These are phyloP conservation scores for Fusarium virguliforme DNA, from an alignment of 2,329 filamentous ascomycete species.

Conservation along the genomic window DNA sequence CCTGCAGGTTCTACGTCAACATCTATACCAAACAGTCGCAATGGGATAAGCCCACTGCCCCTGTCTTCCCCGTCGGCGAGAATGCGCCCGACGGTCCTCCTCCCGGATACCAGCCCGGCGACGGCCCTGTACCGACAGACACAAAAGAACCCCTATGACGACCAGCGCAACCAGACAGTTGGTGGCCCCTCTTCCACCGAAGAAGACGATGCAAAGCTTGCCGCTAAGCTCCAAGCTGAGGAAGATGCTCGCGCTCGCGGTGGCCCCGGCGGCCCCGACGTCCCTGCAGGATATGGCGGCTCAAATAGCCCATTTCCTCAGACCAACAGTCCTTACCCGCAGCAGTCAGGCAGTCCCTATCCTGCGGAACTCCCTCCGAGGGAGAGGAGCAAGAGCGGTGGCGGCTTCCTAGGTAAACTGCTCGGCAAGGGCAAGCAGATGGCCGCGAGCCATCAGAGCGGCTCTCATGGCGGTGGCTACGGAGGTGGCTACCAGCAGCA, in stretches of 20 bases:
- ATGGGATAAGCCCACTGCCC: constrained; percentile 87
- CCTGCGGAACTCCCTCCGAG: constrained; percentile 63
- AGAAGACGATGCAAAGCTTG: constrained; percentile 81
- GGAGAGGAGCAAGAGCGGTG: constrained; percentile 57
- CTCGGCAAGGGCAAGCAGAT: constrained; percentile 63
- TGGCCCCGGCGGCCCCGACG: constrained; percentile 50
- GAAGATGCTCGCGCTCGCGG: constrained; percentile 76
- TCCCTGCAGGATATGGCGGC: constrained; percentile 55
- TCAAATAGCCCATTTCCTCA: constrained; percentile 53
- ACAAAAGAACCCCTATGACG: constrained; percentile 80
- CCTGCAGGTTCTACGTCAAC: constrained; percentile 88
- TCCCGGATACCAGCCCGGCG: constrained; percentile 73
- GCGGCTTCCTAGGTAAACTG: constrained; percentile 69
- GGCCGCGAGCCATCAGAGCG: constrained; percentile 53
- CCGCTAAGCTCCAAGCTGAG: constrained; percentile 85
- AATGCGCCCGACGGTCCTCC: constrained; percentile 73
- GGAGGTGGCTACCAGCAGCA: constrained; percentile 54
- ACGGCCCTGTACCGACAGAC: constrained; percentile 61
- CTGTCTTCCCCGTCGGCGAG: constrained; percentile 69
- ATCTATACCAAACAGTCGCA: constrained; percentile 89
- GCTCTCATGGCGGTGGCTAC: constrained; percentile 39
- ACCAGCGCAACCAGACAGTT: constrained; percentile 54
- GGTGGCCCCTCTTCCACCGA: constrained; percentile 56
- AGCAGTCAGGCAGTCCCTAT: constrained; percentile 52
- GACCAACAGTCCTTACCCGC: constrained; percentile 48